Percentiles rank a stretch among this genome's conserved stretches.
Evolutionary conservation across 2,329 filamentous ascomycete species (phyloP).

Genomic region (Fusarium circinatum): DNA sequence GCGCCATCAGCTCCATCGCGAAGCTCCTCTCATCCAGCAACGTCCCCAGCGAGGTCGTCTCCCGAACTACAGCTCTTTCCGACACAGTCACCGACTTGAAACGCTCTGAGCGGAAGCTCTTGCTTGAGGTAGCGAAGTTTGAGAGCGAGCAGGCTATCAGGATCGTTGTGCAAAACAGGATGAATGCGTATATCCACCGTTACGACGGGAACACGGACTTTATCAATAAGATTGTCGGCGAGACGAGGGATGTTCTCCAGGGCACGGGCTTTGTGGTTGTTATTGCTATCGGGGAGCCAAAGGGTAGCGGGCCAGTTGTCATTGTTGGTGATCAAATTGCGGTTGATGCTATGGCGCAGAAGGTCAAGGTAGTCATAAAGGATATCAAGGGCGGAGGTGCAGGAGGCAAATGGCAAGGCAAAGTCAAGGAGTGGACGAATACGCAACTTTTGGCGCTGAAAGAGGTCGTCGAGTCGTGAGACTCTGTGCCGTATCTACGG

Average conservation of each 20-base stretch:
- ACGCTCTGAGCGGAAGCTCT: conserved; percentile 42
- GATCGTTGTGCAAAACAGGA: conserved; percentile 15
- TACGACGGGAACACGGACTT: conserved; percentile 44
- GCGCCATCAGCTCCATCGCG: conserved; percentile 39
- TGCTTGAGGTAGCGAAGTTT: conserved; percentile 44
- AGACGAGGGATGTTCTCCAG: conserved; percentile 35
- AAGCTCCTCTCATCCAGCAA: conserved; percentile 42
- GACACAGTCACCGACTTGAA: conserved; percentile 35
- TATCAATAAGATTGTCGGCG: conserved; percentile 43
- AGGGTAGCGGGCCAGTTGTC: conserved; percentile 38
- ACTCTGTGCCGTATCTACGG: background rate
- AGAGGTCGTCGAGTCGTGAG: conserved; percentile 28
- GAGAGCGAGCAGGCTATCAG: conserved; percentile 40
- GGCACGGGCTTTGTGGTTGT: conserved; percentile 32
- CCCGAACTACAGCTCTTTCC: conserved; percentile 17
- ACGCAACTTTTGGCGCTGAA: conserved; percentile 37
- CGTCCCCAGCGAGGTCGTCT: conserved; percentile 35
- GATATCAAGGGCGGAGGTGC: conserved; percentile 46
- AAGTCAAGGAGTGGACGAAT: conserved; percentile 44
- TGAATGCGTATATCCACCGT: conserved; percentile 41
- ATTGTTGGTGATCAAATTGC: conserved; percentile 39
- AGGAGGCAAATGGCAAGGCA: conserved; percentile 48
- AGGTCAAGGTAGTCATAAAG: conserved; percentile 28
- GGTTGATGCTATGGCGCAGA: conserved; percentile 30
- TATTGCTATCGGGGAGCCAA: conserved; percentile 43